Percentiles rank a stretch among this genome's conserved stretches.
Conservation (phyloP, 805 yeast species). For the Diddensiella caesifluorescens region DNA sequence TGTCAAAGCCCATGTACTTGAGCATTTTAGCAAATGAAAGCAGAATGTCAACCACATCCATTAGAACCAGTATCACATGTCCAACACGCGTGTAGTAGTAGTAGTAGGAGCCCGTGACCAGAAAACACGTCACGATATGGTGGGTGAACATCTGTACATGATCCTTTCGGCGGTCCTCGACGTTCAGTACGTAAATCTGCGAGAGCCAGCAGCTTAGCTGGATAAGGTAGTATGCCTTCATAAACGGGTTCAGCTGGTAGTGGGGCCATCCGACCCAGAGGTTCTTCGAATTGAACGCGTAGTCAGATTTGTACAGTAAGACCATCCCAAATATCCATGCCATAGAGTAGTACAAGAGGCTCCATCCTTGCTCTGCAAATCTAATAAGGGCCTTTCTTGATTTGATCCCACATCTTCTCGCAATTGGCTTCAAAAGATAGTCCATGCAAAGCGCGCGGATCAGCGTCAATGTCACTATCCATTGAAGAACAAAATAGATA, state of each 20-base stretch:
- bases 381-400: constrained; percentile 52
- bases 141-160: constrained; percentile 82
- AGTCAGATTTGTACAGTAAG: constrained; percentile 53
- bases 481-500: constrained; percentile 40
- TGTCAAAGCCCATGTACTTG: constrained; percentile 60
- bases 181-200: constrained; percentile 67
- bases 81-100: constrained; percentile 74
- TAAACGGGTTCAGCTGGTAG: constrained; percentile 42
- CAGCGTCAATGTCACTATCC: constrained; percentile 53
- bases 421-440: constrained; percentile 53
- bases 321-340: constrained; percentile 54
- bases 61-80: constrained; percentile 65
- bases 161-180: constrained; percentile 79
- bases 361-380: constrained; percentile 88
- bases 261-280: constrained; percentile 75
- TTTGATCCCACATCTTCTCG: constrained; percentile 39
- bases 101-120: constrained; percentile 66
- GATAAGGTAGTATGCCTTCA: constrained; percentile 66
- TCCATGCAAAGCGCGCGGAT: constrained; percentile 59
- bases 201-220: constrained; percentile 78
- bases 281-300: constrained; percentile 52
- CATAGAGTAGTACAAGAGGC: constrained; percentile 49
- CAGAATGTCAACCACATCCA: constrained; percentile 79
- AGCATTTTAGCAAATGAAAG: constrained; percentile 70
- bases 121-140: constrained; percentile 70